Evolutionary conservation across 1,284 basidiomycete species (phyloP).

Genomic region (Ceratobasidium sp.): DNA sequence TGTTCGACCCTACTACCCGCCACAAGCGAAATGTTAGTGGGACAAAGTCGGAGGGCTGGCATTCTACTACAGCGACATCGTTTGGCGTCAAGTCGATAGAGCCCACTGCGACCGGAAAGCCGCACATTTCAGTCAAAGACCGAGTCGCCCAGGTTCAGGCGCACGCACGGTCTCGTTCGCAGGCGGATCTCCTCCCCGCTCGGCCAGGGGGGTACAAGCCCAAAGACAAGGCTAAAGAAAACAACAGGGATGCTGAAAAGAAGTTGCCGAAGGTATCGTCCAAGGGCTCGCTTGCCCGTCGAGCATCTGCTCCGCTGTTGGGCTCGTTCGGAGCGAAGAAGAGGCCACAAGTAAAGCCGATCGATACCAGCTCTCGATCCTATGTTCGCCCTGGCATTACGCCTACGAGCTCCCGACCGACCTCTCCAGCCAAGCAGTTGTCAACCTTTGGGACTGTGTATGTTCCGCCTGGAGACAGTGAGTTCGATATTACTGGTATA

Average conservation of each 20-base stretch:
- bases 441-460: slow-evolving; percentile 40
- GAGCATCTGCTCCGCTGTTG: slow-evolving; percentile 28
- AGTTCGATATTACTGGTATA: neutral
- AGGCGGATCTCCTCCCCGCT: slow-evolving; percentile 1
- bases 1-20: neutral
- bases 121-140: slow-evolving; percentile 9
- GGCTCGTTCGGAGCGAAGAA: slow-evolving; percentile 11
- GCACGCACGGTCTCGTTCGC: neutral
- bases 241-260: neutral
- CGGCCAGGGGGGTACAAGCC: neutral
- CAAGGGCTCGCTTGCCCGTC: slow-evolving; percentile 18
- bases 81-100: slow-evolving; percentile 9
- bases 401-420: slow-evolving; percentile 3
- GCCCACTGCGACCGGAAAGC: neutral
- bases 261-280: neutral
- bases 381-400: slow-evolving; percentile 22
- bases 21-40: neutral
- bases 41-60: slow-evolving; percentile 3
- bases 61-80: neutral
- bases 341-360: slow-evolving; percentile 3
- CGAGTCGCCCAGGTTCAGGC: slow-evolving; percentile 19
- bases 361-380: slow-evolving; percentile 13
- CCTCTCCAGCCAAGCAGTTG: slow-evolving; percentile 10
- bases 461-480: slow-evolving; percentile 10
- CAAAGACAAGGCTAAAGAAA: slow-evolving; percentile 14